Base-by-base conservation (phyloP, 495 filamentous ascomycete genomes). In the Lentithecium fluviatile region DNA sequence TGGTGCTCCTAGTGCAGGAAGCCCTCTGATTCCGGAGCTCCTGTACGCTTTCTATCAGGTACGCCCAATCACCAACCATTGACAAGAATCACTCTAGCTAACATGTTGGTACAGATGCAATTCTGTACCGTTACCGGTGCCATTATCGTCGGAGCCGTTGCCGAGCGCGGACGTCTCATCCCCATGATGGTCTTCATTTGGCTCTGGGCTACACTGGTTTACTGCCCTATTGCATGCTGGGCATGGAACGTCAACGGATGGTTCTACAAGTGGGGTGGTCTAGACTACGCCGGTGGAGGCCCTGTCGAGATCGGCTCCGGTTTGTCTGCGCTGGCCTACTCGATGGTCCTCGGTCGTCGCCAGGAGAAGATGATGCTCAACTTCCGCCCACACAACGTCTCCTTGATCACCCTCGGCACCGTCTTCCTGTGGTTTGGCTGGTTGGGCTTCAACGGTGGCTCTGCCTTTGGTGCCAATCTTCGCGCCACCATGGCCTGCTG, bases 281-380 rank as follows among this genome's bases (percentile, higher is more conserved):
- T 96, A 70, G 94, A 98, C 76, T 98, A 97, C 68, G 94, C 94
- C 52, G 94, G 94, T 68, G 94, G 94, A 65, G 94, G 93, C 29
- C 95, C 94, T 69, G 94, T 98, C 83, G 94, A 98, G 76, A 97
- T 98, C 60, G 90, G 84, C 38, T 97, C 95, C 45, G 94, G 94
- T 62, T 77, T 96, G 73, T 90, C 89, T 24, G 95, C 94, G 19
- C 80, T 97, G 15, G 94, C 94, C 52, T 98, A 97, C 77, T 95
- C 91, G 15, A 85, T 90, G 85, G 89, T 97, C 38, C 87, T 97
- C 54, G 95, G 95, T 56, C 88, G 91, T 66, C 90, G 95, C 53
- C 94, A 97, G 78, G 94, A 97, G 80, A 95, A 91, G 82, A 97
- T 97, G 94, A 95, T 97, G 87, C 82, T 97, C 72, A 90, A 95